phyloP scores from a whole-genome alignment of 768 basidiomycete species.

The Boletellus emodensis region DNA sequence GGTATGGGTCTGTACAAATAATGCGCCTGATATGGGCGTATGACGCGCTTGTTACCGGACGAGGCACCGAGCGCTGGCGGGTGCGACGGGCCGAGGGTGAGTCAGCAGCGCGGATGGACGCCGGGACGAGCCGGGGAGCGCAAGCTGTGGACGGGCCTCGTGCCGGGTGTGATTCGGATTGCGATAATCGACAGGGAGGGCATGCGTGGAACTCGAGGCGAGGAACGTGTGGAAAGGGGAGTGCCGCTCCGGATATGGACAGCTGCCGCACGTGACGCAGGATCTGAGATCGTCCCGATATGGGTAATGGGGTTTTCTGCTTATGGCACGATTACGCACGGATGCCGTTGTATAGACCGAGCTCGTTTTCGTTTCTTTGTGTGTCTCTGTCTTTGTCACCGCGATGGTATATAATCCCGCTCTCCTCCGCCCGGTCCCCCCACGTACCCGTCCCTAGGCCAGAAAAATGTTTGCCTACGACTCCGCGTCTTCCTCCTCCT shows the following conservation, averaged over 20 bases:
- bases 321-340: conserved; percentile 31
- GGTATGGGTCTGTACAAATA: background rate
- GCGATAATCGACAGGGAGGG: conserved; percentile 27
- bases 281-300: conserved; percentile 31
- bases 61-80: conserved; percentile 11
- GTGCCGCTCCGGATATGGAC: conserved; percentile 11
- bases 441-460: background rate
- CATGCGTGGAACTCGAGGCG: conserved; percentile 30
- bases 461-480: conserved; percentile 18
- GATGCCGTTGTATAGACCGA: conserved; percentile 23
- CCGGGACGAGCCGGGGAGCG: background rate
- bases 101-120: background rate
- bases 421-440: conserved; percentile 11
- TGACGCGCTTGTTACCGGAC: background rate
- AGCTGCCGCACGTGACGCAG: conserved; percentile 21
- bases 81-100: conserved; percentile 15
- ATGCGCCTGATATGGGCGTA: background rate
- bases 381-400: conserved; percentile 28
- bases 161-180: conserved; percentile 17
- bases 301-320: conserved; percentile 9
- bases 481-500: conserved; percentile 16
- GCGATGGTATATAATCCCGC: conserved; percentile 31
- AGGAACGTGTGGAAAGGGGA: conserved; percentile 25
- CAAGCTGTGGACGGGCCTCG: background rate
- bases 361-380: conserved; percentile 28